These are phyloP conservation scores for Westerdykella sp. DNA, from an alignment of 2,329 filamentous ascomycete species.

Conservation along the genomic window DNA sequence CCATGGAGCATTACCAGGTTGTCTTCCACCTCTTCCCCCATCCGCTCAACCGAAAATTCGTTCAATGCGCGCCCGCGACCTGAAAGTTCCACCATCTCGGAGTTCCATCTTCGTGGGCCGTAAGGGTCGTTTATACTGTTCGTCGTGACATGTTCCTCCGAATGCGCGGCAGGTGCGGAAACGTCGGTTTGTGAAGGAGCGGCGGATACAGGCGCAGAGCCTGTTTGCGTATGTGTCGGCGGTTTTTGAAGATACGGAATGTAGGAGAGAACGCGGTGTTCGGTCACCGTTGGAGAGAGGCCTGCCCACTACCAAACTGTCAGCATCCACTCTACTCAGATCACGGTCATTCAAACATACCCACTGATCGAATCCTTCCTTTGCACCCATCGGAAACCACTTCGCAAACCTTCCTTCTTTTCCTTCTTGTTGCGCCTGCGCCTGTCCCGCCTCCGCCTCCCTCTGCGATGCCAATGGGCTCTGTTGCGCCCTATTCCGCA, in stretches of 20 bases:
- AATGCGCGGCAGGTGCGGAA: slow-evolving; percentile 27
- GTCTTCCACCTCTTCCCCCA: slow-evolving; percentile 72
- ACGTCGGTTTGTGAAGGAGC: slow-evolving; percentile 38
- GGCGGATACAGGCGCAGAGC: slow-evolving; percentile 45
- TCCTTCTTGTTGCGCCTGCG: slow-evolving; percentile 5
- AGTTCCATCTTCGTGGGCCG: slow-evolving; percentile 79
- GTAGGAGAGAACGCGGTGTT: slow-evolving; percentile 79
- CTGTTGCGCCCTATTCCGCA: slow-evolving; percentile 35
- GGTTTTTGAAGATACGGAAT: slow-evolving; percentile 74
- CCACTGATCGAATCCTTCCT: slow-evolving; percentile 89
- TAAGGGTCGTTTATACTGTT: slow-evolving; percentile 61
- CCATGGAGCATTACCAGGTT: slow-evolving; percentile 94
- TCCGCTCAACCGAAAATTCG: slow-evolving; percentile 82
- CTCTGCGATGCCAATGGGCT: slow-evolving; percentile 46
- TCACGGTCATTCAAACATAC: slow-evolving; percentile 44
- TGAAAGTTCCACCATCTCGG: slow-evolving; percentile 73
- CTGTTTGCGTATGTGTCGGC: slow-evolving; percentile 62
- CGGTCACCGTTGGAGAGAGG: slow-evolving; percentile 73
- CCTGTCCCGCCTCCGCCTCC: slow-evolving; percentile 34
- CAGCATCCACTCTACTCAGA: neutral
- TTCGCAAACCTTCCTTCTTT: slow-evolving; percentile 22
- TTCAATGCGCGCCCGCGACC: slow-evolving; percentile 86
- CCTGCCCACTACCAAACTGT: slow-evolving; percentile 64
- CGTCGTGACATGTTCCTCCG: slow-evolving; percentile 43
- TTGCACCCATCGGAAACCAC: slow-evolving; percentile 83